phyloP scores from a whole-genome alignment of 805 yeast species.

The Starmerella floris region DNA sequence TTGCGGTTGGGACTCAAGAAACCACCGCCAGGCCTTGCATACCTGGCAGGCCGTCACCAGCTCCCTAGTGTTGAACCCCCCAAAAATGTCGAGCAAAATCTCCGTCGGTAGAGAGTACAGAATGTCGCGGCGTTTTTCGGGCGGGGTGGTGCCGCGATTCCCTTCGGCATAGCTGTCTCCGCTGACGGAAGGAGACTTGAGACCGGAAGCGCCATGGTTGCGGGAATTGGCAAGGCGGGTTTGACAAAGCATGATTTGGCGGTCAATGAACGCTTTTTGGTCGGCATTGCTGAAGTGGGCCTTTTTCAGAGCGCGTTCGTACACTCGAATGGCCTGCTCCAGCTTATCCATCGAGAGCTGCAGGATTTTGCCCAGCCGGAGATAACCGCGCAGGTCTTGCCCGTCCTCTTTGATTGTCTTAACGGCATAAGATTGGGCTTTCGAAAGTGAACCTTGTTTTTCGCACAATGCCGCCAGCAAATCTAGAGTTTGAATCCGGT shows the following conservation, averaged over 20 bases:
- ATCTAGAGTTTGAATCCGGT: constrained; percentile 9
- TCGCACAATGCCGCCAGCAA: constrained; percentile 18
- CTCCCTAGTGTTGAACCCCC: constrained; percentile 7
- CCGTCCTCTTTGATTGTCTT: constrained; percentile 9
- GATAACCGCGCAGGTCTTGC: constrained; percentile 16
- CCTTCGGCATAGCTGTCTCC: no score
- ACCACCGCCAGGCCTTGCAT: constrained; percentile 9
- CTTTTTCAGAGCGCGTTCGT: constrained; percentile 11
- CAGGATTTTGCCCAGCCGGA: constrained; percentile 18
- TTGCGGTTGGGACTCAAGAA: constrained; percentile 7
- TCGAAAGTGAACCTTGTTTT: constrained; percentile 9
- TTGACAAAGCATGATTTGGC: constrained; percentile 5
- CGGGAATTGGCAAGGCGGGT: background rate
- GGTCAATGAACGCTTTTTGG: constrained; percentile 2
- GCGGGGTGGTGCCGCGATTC: no score
- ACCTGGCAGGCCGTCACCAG: constrained; percentile 6
- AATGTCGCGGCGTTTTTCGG: background rate
- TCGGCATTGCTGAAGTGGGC: background rate
- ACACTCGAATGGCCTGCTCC: constrained; percentile 12
- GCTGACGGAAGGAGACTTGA: background rate
- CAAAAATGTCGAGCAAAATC: constrained; percentile 11
- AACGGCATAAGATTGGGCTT: constrained; percentile 14
- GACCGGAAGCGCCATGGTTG: background rate
- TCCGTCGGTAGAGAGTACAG: constrained; percentile 13
- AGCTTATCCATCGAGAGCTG: constrained; percentile 7